Evolutionary conservation across 805 yeast species (phyloP), one percentile per base, ranked within the genome.

Genomic region (Ogataea naganishii): DNA sequence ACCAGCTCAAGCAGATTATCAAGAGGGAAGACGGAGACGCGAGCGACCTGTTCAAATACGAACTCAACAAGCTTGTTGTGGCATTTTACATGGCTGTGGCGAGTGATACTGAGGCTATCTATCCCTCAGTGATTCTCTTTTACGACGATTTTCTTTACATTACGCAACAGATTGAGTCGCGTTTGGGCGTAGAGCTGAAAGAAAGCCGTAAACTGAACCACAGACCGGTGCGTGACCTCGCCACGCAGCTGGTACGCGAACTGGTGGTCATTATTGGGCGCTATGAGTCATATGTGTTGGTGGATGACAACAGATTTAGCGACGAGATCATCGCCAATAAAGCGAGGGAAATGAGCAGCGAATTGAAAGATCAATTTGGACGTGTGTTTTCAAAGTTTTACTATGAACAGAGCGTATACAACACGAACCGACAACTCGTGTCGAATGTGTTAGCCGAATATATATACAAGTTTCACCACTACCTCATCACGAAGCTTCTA

Each of bases 141-240:
- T 49, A 47, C 37, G 53, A 56, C 31, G 62, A 57, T 31, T 55
- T 34, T 30, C 40, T 41, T 14, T 39, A 35, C 14, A 25, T 53
- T 4, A 26, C 53, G 6, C 53, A 50, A 9, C 41, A 37, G 15
- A 32, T 43, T 7, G 27, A 41, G 13, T 14, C 26, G 1, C 30
- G 16, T 11, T 49, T 41, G 24, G 20, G 32, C 1, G 33, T 41
- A 20, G 46, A 49, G 24, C 24, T 53, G 4, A 35, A 37, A 3
- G 24, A 42, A 2, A 43, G 49, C 17, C 41, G 33, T 25, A 44
- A 46, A 14, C 18, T 53, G 44, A 39, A 37, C 11, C 39, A 41
- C 9, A 35, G 26, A n/a, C 38, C 39, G 22, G 36, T 45, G 7
- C 24, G 36, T n/a, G 15, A 29, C 1, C 14, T 33, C 8, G 29